Percentiles rank a stretch among this genome's conserved stretches.
Conservation (phyloP, 169 alveolate species). For the Toxoplasma gondii region DNA sequence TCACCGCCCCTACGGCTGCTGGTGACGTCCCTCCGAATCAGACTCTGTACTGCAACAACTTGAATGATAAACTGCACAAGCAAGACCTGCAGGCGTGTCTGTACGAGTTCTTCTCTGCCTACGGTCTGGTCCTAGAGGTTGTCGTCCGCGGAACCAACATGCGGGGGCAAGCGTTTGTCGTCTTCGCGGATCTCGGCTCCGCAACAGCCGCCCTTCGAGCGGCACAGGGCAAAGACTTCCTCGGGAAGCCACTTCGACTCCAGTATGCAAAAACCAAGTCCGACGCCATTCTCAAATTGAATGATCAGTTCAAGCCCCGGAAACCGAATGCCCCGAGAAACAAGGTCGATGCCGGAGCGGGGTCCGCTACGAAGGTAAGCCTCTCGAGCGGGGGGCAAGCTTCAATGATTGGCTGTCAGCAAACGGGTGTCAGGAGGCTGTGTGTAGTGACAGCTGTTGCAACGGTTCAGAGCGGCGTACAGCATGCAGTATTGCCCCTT, state of each 20-base stretch:
- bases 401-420: no score
- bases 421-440: no score
- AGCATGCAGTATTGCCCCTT: no score
- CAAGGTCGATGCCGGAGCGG: constrained; percentile 17
- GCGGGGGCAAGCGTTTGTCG: constrained; percentile 88
- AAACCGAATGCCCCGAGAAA: constrained; percentile 44
- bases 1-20: constrained; percentile 12
- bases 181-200: constrained; percentile 79
- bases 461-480: no score
- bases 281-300: constrained; percentile 58
- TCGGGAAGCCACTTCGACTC: constrained; percentile 78
- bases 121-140: constrained; percentile 81
- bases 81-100: constrained; percentile 79
- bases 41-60: constrained; percentile 82
- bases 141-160: constrained; percentile 75
- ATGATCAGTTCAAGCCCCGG: constrained; percentile 54
- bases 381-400: background rate
- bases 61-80: constrained; percentile 80
- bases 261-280: constrained; percentile 80
- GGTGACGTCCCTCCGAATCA: constrained; percentile 84
- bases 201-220: constrained; percentile 85
- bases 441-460: no score
- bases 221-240: constrained; percentile 78
- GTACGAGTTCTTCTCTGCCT: constrained; percentile 82
- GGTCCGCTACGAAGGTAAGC: constrained; percentile 9